These are phyloP conservation scores for Erigeron canadensis DNA, from an alignment of 129 eudicot species.

Conservation along the genomic window DNA sequence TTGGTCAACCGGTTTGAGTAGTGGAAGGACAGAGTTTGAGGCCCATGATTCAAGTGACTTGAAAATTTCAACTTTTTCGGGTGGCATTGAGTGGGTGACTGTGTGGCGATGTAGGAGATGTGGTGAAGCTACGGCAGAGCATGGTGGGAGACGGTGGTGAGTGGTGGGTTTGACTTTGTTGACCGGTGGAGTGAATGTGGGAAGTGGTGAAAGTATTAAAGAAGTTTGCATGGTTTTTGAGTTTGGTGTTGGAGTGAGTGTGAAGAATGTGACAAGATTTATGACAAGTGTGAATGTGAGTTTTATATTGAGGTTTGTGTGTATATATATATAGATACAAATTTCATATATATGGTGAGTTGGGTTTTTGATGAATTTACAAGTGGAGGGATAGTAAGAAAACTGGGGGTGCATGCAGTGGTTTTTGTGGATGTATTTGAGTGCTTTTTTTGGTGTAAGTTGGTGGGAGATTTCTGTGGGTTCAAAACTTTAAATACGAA, in stretches of 20 bases:
- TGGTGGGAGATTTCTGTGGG: constrained; percentile 1
- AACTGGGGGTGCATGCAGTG: constrained; percentile 3
- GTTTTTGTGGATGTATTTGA: not conserved
- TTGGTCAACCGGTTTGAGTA: constrained; percentile 33
- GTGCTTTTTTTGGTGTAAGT: not conserved
- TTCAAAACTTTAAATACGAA: too few species aligned
- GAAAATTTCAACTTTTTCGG: constrained; percentile 33
- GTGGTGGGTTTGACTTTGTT: not conserved
- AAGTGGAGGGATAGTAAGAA: constrained; percentile 5
- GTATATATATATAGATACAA: not conserved
- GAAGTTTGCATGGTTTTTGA: constrained; percentile 32
- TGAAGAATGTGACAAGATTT: too few species aligned
- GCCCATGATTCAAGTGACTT: constrained; percentile 44
- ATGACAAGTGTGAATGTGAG: not conserved
- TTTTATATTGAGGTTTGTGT: not conserved
- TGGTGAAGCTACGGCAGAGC: constrained; percentile 29
- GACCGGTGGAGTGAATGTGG: not conserved
- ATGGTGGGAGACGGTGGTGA: not conserved
- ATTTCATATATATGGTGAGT: not conserved
- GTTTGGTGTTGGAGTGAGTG: constrained; percentile 1
- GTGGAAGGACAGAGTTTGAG: constrained; percentile 29
- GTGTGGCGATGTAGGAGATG: constrained; percentile 21
- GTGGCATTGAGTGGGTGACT: constrained; percentile 39
- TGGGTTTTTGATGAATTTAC: not conserved
- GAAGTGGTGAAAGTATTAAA: constrained; percentile 1